Evolutionary conservation across 139 green algal genomes (phyloP).

Genomic region (Chlorella vulgaris): DNA sequence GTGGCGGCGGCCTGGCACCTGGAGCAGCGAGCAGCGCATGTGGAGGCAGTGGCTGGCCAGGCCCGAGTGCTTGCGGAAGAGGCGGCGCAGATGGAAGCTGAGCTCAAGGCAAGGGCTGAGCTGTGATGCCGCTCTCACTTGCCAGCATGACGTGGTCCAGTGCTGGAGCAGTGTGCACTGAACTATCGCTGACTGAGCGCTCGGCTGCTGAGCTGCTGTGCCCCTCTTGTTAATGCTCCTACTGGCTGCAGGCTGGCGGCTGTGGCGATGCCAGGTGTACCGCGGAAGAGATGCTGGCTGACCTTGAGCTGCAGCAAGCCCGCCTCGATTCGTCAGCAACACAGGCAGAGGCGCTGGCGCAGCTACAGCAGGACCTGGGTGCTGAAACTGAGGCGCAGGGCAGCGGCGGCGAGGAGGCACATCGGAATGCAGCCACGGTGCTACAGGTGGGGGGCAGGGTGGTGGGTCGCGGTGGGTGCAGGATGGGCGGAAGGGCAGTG

Average conservation of each 20-base stretch:
- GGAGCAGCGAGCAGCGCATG: neutral
- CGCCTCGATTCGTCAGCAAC: neutral
- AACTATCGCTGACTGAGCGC: neutral
- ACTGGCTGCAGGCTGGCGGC: neutral
- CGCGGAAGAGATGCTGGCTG: conserved; percentile 5
- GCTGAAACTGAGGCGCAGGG: too few relatives aligned
- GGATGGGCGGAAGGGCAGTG: neutral
- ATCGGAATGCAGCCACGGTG: neutral
- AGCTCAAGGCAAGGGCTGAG: neutral
- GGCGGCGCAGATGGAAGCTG: neutral
- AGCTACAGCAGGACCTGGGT: neutral
- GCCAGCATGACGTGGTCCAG: neutral
- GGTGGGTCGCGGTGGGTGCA: neutral
- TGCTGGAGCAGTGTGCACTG: neutral
- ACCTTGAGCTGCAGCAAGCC: neutral
- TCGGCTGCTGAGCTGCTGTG: neutral
- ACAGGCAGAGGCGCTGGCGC: conserved; percentile 1
- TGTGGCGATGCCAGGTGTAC: neutral
- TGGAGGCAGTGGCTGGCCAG: neutral
- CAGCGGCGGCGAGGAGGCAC: neutral
- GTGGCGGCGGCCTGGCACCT: neutral
- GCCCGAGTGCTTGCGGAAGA: conserved; percentile 3
- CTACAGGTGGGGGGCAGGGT: neutral
- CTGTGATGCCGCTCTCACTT: neutral
- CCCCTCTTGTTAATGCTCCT: neutral